Evolutionary conservation across 805 yeast genomes (phyloP).

Genomic region (Kodamaea neixiangensis): DNA sequence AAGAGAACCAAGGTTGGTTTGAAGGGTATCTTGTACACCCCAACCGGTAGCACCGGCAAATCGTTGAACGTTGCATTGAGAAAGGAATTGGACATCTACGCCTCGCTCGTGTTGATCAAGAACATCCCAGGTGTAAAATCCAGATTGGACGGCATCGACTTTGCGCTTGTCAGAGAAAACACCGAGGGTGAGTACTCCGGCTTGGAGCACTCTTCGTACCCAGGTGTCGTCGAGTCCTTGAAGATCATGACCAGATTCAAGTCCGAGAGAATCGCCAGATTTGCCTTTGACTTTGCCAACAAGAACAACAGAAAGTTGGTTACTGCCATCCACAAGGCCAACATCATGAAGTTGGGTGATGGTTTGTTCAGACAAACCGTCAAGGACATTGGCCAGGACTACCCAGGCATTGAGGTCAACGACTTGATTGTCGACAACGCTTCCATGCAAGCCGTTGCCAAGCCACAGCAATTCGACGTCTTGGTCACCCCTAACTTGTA

Average conservation of each 20-base stretch:
- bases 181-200: conserved; percentile 99
- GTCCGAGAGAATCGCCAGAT: conserved; percentile 96
- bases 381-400: conserved; percentile 78
- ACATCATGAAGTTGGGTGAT: conserved; percentile 98
- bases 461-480: conserved; percentile 97
- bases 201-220: conserved; percentile 94
- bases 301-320: conserved; percentile 90
- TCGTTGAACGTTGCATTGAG: conserved; percentile 95
- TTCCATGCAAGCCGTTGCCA: conserved; percentile 98
- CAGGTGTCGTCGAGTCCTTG: conserved; percentile 96
- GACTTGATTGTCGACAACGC: conserved; percentile 99
- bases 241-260: conserved; percentile 93
- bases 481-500: conserved; percentile 97
- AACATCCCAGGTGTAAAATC: conserved; percentile 93
- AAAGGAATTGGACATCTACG: conserved; percentile 94
- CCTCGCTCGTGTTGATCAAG: conserved; percentile 91
- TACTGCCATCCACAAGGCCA: conserved; percentile 98
- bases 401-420: conserved; percentile 78
- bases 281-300: conserved; percentile 93
- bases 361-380: conserved; percentile 96
- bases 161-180: conserved; percentile 96
- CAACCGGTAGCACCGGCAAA: conserved; percentile 72
- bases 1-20: conserved; percentile 96
- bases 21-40: conserved; percentile 94
- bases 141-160: conserved; percentile 83